Percentiles rank a stretch among this genome's conserved stretches.
Conservation (phyloP, 805 yeast genomes). For the Teunomyces aglyptinius region DNA sequence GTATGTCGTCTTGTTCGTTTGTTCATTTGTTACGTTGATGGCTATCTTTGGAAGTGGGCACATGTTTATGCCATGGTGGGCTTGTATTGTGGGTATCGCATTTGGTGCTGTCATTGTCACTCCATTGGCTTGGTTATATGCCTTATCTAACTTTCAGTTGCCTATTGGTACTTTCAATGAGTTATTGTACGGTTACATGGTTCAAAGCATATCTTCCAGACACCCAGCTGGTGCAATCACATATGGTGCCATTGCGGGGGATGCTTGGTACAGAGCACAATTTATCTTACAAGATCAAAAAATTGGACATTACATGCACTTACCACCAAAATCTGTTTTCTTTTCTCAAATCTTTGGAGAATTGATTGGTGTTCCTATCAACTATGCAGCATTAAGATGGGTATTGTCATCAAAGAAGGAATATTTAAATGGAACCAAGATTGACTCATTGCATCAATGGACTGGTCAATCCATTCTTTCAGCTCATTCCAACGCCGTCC, state of each 20-base stretch:
- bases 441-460: constrained; percentile 52
- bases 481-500: constrained; percentile 48
- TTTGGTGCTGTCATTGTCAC: constrained; percentile 47
- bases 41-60: constrained; percentile 31
- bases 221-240: constrained; percentile 51
- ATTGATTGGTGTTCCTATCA: constrained; percentile 50
- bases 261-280: constrained; percentile 47
- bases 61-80: constrained; percentile 43
- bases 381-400: constrained; percentile 50
- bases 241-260: constrained; percentile 51
- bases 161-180: constrained; percentile 54
- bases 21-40: constrained; percentile 36
- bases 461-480: constrained; percentile 45
- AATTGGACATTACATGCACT: constrained; percentile 52
- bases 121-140: constrained; percentile 51
- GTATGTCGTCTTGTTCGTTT: constrained; percentile 36
- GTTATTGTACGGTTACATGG: constrained; percentile 46
- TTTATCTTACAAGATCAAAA: constrained; percentile 37
- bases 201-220: constrained; percentile 23
- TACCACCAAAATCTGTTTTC: constrained; percentile 52
- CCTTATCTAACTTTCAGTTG: constrained; percentile 50
- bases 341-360: constrained; percentile 53
- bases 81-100: constrained; percentile 41
- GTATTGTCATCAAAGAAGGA: constrained; percentile 39
- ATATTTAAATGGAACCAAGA: constrained; percentile 31